Conservation (phyloP, 106 monocot species). For the Dioscorea zingiberensis region DNA sequence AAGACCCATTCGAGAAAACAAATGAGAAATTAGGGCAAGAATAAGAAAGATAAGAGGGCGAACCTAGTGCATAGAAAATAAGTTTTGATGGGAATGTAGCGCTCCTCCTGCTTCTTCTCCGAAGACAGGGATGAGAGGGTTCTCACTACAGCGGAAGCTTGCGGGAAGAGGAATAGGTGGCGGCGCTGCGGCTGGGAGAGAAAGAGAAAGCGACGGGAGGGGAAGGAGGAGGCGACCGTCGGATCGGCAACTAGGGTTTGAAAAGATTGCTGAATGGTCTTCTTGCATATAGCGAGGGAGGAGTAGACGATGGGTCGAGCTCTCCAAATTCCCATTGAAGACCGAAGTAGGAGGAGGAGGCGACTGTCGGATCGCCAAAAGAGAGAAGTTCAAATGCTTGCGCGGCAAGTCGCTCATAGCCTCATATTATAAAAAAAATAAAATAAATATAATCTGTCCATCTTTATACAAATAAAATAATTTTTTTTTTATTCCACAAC, state of each 20-base stretch:
- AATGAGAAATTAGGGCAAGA: background rate
- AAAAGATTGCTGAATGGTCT: conserved; percentile 13
- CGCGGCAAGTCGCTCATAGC: too few relatives aligned
- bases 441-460: too few relatives aligned
- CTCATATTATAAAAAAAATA: too few relatives aligned
- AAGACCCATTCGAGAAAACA: background rate
- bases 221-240: background rate
- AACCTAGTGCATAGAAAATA: conserved; percentile 86
- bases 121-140: conserved; percentile 28
- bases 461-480: too few relatives aligned
- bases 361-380: too few relatives aligned
- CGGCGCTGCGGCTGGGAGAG: background rate
- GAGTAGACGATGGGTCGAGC: conserved; percentile 31
- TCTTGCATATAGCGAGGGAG: conserved; percentile 10
- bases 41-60: background rate
- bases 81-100: conserved; percentile 85
- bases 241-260: conserved; percentile 35
- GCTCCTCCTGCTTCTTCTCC: conserved; percentile 63
- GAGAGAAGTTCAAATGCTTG: too few relatives aligned
- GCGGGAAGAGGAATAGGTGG: background rate
- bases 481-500: too few relatives aligned
- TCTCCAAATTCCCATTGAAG: conserved; percentile 31
- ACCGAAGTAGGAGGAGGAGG: background rate
- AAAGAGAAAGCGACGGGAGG: background rate
- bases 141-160: background rate